Evolutionary conservation across 768 basidiomycete genomes (phyloP).

Genomic region (Psilocybe sp.): DNA sequence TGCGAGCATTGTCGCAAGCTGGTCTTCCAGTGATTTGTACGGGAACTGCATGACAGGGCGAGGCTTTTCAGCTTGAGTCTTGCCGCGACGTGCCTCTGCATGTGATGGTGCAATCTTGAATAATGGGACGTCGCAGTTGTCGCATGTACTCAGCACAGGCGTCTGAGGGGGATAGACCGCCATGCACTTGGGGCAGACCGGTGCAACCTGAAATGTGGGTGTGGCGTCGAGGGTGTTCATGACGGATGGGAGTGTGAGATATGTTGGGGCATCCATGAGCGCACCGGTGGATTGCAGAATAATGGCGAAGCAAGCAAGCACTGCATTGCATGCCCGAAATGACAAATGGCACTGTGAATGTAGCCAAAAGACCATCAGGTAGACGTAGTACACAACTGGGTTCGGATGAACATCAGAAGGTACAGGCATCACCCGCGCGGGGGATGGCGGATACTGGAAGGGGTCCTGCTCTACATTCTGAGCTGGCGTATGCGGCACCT

Average conservation of each 20-base stretch:
- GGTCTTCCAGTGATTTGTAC: conserved; percentile 10
- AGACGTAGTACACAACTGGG: conserved; percentile 15
- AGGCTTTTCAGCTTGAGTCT: background rate
- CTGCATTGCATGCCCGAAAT: conserved; percentile 21
- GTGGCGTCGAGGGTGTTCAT: conserved; percentile 14
- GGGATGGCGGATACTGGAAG: too few relatives aligned
- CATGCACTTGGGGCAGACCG: conserved; percentile 19
- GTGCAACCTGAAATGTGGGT: conserved; percentile 12
- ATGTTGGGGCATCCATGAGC: conserved; percentile 9
- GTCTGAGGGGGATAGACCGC: conserved; percentile 14
- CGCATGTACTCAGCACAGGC: conserved; percentile 1
- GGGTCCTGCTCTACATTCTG: too few relatives aligned
- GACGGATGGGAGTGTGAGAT: conserved; percentile 18
- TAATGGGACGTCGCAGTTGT: background rate
- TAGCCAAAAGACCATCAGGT: conserved; percentile 22
- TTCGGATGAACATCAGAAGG: conserved; percentile 14
- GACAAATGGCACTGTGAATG: conserved; percentile 24
- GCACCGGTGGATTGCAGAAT: conserved; percentile 7
- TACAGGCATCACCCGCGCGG: too few relatives aligned
- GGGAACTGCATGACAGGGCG: conserved; percentile 11
- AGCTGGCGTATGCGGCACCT: too few relatives aligned
- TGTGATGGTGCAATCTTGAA: background rate
- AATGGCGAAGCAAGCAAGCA: conserved; percentile 14
- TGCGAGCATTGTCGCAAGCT: conserved; percentile 10
- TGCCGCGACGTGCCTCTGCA: background rate